Conservation (phyloP, 306 rosid species). For the Gynostemma pentaphyllum region DNA sequence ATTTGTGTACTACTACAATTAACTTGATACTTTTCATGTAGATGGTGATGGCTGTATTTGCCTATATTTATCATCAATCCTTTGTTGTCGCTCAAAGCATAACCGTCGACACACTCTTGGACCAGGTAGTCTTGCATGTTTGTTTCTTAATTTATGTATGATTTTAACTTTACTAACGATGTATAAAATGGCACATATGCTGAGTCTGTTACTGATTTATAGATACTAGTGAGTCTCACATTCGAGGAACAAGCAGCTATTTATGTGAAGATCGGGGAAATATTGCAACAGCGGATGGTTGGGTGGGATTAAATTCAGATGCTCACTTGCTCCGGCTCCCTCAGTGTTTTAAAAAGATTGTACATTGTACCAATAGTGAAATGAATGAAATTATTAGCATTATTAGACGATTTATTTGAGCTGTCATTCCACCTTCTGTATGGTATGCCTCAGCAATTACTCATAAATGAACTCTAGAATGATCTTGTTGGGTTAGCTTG, state of each 20-base stretch:
- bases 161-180: background rate
- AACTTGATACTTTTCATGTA: constrained; percentile 20
- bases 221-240: constrained; percentile 79
- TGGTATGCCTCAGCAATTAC: background rate
- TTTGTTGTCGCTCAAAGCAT: constrained; percentile 60
- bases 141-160: background rate
- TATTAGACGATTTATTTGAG: background rate
- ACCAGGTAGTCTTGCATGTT: constrained; percentile 39
- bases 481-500: background rate
- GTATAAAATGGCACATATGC: background rate
- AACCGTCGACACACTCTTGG: constrained; percentile 69
- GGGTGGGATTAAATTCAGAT: constrained; percentile 4
- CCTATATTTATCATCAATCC: constrained; percentile 93
- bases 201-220: background rate
- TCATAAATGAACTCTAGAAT: background rate
- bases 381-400: constrained; percentile 1
- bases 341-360: background rate
- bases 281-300: constrained; percentile 49
- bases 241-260: constrained; percentile 72
- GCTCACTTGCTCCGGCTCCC: background rate
- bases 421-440: background rate
- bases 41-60: constrained; percentile 99
- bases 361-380: background rate
- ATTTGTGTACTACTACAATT: background rate
- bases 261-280: constrained; percentile 55